Evolutionary conservation across 1,139 yeast genomes (phyloP).

Genomic region (Kurtzmaniella quercitrusa): DNA sequence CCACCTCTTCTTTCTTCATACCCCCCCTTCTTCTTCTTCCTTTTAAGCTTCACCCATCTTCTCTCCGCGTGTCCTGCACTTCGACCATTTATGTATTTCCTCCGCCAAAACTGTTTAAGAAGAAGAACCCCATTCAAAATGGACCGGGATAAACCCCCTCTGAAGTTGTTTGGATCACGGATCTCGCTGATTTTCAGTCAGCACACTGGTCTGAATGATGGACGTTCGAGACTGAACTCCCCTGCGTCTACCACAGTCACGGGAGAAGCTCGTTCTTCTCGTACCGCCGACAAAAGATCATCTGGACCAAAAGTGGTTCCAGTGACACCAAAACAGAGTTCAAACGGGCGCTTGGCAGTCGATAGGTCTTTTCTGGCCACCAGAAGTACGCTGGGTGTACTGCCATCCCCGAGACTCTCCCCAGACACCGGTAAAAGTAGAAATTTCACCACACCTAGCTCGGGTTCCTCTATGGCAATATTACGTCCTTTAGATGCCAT

Average conservation of each 20-base stretch:
- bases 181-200: constrained; percentile 24
- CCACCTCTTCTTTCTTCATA: too few species aligned
- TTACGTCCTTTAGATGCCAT: background rate
- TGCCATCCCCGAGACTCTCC: background rate
- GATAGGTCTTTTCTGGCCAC: background rate
- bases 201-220: background rate
- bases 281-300: background rate
- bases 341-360: background rate
- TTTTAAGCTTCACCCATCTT: too few species aligned
- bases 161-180: constrained; percentile 22
- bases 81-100: background rate
- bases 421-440: background rate
- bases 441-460: background rate
- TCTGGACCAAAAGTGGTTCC: background rate
- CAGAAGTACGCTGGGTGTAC: background rate
- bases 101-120: background rate
- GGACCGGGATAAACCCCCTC: constrained; percentile 14
- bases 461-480: background rate
- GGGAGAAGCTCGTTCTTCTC: background rate
- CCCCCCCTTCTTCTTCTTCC: too few species aligned
- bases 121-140: background rate
- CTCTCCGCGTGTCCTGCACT: background rate
- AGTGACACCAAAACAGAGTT: background rate
- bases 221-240: background rate
- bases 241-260: background rate